phyloP scores from a whole-genome alignment of 177 flowering plant genomes.

The Tripterygium wilfordii region DNA sequence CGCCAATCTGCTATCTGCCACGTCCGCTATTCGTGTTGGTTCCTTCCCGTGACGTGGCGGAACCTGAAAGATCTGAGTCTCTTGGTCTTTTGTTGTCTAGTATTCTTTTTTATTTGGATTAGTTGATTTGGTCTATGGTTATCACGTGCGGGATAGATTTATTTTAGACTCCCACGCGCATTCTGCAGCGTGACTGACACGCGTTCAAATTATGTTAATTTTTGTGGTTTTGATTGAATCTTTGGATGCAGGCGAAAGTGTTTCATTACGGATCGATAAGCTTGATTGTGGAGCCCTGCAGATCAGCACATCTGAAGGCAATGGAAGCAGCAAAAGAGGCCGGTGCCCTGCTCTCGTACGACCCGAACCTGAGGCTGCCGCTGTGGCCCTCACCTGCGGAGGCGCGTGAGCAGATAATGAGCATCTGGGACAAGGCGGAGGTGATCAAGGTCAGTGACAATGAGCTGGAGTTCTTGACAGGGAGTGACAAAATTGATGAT shows the following conservation, averaged over 20 bases:
- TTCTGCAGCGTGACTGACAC: too few relatives aligned
- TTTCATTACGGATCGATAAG: conserved; percentile 52
- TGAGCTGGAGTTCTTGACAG: conserved; percentile 83
- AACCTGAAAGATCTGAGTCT: too few relatives aligned
- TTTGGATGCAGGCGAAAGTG: conserved; percentile 51
- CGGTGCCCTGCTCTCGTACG: conserved; percentile 88
- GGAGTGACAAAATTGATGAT: conserved; percentile 43
- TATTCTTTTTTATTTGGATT: too few relatives aligned
- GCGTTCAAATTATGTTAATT: too few relatives aligned
- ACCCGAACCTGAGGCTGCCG: conserved; percentile 83
- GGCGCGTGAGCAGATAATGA: conserved; percentile 75
- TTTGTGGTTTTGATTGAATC: too few relatives aligned
- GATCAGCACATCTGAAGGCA: conserved; percentile 86
- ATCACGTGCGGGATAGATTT: too few relatives aligned
- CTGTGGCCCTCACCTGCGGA: conserved; percentile 83
- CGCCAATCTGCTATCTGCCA: too few relatives aligned
- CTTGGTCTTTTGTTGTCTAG: too few relatives aligned
- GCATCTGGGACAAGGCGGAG: conserved; percentile 90
- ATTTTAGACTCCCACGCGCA: too few relatives aligned
- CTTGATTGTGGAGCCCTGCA: conserved; percentile 80
- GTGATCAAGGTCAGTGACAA: conserved; percentile 84
- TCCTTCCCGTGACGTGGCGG: too few relatives aligned
- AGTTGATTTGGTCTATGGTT: too few relatives aligned
- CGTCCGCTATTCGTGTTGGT: too few relatives aligned
- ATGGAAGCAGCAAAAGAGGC: conserved; percentile 80